phyloP scores from a whole-genome alignment of 2,329 filamentous ascomycete species.

The Aspergillus sp. region DNA sequence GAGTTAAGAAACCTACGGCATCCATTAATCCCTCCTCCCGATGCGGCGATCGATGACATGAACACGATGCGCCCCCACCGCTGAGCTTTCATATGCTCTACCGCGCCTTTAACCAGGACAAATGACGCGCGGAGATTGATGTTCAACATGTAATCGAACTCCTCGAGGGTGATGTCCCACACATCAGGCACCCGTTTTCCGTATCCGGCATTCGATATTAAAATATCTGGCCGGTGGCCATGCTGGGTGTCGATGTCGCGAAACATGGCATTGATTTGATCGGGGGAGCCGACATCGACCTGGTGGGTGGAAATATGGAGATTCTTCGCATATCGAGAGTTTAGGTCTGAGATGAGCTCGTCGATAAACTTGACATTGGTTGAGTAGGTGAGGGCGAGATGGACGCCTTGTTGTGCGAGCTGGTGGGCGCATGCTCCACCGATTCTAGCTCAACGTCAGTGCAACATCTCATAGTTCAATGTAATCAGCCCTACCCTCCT shows the following conservation, averaged over 20 bases:
- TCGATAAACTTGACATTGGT: conserved; percentile 50
- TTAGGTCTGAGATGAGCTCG: conserved; percentile 45
- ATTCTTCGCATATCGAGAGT: conserved; percentile 25
- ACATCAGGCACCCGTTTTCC: conserved; percentile 59
- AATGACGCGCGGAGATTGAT: conserved; percentile 65
- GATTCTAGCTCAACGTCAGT: conserved; percentile 45
- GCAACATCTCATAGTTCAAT: background rate
- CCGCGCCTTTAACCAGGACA: conserved; percentile 59
- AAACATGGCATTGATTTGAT: conserved; percentile 56
- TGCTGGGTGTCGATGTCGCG: conserved; percentile 55
- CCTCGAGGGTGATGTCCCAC: conserved; percentile 61
- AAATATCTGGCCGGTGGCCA: conserved; percentile 58
- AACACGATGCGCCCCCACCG: conserved; percentile 65
- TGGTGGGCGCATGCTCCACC: conserved; percentile 59
- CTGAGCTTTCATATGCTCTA: conserved; percentile 60
- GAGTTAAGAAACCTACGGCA: conserved; percentile 42
- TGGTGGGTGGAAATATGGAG: conserved; percentile 55
- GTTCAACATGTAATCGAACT: conserved; percentile 63
- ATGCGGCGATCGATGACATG: conserved; percentile 63
- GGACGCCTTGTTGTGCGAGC: conserved; percentile 52
- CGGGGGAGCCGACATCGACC: conserved; percentile 57
- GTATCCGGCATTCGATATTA: conserved; percentile 66
- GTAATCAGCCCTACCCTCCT: conserved; percentile 51
- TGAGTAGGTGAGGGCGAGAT: conserved; percentile 61
- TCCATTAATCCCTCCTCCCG: conserved; percentile 64